phyloP scores from a whole-genome alignment of 768 basidiomycete species.

The Boletales sp. region DNA sequence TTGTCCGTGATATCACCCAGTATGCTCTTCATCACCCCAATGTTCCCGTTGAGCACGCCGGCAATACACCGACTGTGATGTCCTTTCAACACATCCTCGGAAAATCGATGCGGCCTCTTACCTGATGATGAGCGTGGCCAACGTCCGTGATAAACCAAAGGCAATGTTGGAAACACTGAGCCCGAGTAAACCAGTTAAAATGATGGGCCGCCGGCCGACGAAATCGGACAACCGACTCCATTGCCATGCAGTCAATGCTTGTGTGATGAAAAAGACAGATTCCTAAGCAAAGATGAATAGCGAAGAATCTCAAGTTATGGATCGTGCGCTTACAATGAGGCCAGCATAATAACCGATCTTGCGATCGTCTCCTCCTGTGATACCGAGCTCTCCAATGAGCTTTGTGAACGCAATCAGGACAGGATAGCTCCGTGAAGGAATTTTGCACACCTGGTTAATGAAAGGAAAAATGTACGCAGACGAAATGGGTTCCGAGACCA shows the following conservation, averaged over 20 bases:
- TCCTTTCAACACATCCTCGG: neutral
- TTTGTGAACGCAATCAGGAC: slow-evolving; percentile 17
- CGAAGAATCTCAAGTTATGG: neutral
- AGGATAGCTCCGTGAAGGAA: neutral
- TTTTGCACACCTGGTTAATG: slow-evolving; percentile 47
- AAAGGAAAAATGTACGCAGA: slow-evolving; percentile 58
- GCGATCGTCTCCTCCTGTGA: slow-evolving; percentile 61
- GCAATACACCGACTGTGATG: slow-evolving; percentile 31
- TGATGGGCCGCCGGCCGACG: slow-evolving; percentile 59
- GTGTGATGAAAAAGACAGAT: slow-evolving; percentile 57
- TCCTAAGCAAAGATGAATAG: slow-evolving; percentile 35
- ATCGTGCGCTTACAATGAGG: slow-evolving; percentile 40
- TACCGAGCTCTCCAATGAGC: slow-evolving; percentile 61
- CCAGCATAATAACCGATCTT: slow-evolving; percentile 71
- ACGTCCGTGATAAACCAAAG: slow-evolving; percentile 60
- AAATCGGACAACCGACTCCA: slow-evolving; percentile 63
- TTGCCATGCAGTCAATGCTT: slow-evolving; percentile 54
- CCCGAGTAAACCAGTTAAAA: slow-evolving; percentile 53
- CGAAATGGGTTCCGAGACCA: slow-evolving; percentile 53
- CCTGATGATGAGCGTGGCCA: slow-evolving; percentile 54
- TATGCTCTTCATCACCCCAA: slow-evolving; percentile 65
- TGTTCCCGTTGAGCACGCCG: slow-evolving; percentile 37
- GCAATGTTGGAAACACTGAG: slow-evolving; percentile 48
- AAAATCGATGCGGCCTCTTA: slow-evolving; percentile 4
- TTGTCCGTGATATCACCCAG: slow-evolving; percentile 57